Conservation (phyloP, 1,284 basidiomycete genomes). For the Ceratobasidium sp. region DNA sequence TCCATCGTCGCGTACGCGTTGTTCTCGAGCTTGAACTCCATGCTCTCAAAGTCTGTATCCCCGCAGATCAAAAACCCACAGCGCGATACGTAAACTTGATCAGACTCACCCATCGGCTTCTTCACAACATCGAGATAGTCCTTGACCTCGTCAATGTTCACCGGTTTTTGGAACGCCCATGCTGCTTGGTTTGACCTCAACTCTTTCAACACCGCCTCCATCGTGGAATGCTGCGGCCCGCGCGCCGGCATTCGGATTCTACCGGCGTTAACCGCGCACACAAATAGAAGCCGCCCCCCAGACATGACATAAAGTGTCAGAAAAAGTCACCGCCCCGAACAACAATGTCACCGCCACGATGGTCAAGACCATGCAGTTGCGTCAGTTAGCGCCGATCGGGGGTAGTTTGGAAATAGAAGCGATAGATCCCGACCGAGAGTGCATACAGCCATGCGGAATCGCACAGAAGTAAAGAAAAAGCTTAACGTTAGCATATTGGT, state of each 20-base stretch:
- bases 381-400: background rate
- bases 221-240: conserved; percentile 66
- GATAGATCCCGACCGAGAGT: conserved; percentile 48
- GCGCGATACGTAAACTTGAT: background rate
- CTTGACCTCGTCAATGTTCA: conserved; percentile 82
- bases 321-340: conserved; percentile 12
- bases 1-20: conserved; percentile 82
- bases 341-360: background rate
- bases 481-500: too few relatives aligned
- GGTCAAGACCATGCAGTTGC: background rate
- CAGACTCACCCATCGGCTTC: conserved; percentile 87
- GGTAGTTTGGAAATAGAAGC: background rate
- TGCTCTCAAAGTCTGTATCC: conserved; percentile 84
- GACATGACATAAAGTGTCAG: background rate
- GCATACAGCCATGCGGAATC: conserved; percentile 61
- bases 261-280: background rate
- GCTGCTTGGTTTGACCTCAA: conserved; percentile 82
- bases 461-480: too few relatives aligned
- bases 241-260: conserved; percentile 64
- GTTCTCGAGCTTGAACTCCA: conserved; percentile 91
- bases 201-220: conserved; percentile 88
- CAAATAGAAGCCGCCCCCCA: conserved; percentile 28
- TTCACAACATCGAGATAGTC: conserved; percentile 95
- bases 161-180: conserved; percentile 90
- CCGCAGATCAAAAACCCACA: conserved; percentile 29